Evolutionary conservation across 192 early-diverging fungal species (phyloP).

Genomic region (Gonapodya sp.): DNA sequence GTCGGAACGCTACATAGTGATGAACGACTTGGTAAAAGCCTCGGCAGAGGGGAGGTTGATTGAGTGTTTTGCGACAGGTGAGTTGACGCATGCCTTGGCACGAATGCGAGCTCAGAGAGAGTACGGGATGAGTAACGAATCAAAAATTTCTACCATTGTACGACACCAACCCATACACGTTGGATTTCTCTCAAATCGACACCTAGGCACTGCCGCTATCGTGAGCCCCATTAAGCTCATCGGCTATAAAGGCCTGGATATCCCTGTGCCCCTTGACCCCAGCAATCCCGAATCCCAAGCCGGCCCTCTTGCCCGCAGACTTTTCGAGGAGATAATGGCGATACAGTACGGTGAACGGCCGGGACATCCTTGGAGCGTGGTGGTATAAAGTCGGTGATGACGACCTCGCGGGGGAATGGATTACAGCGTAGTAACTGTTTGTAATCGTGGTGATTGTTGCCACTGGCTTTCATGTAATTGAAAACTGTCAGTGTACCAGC

Average conservation of each 20-base stretch:
- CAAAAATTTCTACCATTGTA: neutral
- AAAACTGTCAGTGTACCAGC: no score
- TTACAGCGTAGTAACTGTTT: no score
- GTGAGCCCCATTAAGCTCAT: slow-evolving; percentile 87
- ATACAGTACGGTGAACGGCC: slow-evolving; percentile 89
- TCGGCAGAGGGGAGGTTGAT: slow-evolving; percentile 55
- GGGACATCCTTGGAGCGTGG: slow-evolving; percentile 76
- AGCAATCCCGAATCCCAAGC: slow-evolving; percentile 64
- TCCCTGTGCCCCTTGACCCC: slow-evolving; percentile 81
- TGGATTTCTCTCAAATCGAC: neutral
- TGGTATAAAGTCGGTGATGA: no score
- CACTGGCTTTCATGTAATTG: no score
- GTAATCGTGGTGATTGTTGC: no score
- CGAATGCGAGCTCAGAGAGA: no score
- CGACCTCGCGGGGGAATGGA: no score
- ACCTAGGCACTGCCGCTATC: slow-evolving; percentile 87
- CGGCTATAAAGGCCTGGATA: slow-evolving; percentile 64
- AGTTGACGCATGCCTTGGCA: neutral
- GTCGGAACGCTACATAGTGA: slow-evolving; percentile 68
- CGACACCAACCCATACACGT: neutral
- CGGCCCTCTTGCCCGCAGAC: slow-evolving; percentile 69
- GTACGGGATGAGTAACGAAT: no score
- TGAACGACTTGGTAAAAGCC: slow-evolving; percentile 67
- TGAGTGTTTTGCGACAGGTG: neutral
- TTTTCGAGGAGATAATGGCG: slow-evolving; percentile 77